Evolutionary conservation across 1,284 basidiomycete species (phyloP).

Genomic region (Somion occarium): DNA sequence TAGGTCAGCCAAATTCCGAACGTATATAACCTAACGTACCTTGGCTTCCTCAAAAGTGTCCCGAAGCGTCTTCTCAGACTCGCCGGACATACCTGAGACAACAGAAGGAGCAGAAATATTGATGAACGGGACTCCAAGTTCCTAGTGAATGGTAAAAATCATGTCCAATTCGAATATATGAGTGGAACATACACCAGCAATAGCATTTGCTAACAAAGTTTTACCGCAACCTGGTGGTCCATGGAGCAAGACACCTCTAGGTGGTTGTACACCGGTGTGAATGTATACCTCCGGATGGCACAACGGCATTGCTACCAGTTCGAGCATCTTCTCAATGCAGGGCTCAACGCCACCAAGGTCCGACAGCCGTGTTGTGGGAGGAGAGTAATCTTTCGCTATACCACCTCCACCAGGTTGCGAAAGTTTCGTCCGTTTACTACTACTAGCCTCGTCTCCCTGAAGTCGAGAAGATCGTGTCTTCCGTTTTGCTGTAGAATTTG

Average conservation of each 20-base stretch:
- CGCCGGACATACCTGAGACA: constrained; percentile 96
- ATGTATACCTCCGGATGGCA: constrained; percentile 95
- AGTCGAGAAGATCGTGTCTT: constrained; percentile 49
- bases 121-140: constrained; percentile 90
- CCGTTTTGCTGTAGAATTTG: constrained; percentile 41
- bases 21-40: constrained; percentile 35
- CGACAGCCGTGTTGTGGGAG: constrained; percentile 69
- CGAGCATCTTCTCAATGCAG: constrained; percentile 90
- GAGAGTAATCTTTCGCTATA: constrained; percentile 53
- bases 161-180: not conserved
- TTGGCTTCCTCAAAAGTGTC: constrained; percentile 97
- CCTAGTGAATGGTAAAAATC: constrained; percentile 41
- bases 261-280: constrained; percentile 90
- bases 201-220: constrained; percentile 86
- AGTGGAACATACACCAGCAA: constrained; percentile 73
- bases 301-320: constrained; percentile 92
- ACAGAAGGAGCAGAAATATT: constrained; percentile 92
- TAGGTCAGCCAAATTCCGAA: not conserved
- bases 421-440: constrained; percentile 50
- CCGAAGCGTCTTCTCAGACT: constrained; percentile 92
- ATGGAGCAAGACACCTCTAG: constrained; percentile 90
- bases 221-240: constrained; percentile 98
- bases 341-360: constrained; percentile 86
- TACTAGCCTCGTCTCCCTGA: constrained; percentile 35
- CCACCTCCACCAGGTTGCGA: constrained; percentile 14